phyloP scores from a whole-genome alignment of 2,329 filamentous ascomycete genomes.

The Polytolypa hystricis region DNA sequence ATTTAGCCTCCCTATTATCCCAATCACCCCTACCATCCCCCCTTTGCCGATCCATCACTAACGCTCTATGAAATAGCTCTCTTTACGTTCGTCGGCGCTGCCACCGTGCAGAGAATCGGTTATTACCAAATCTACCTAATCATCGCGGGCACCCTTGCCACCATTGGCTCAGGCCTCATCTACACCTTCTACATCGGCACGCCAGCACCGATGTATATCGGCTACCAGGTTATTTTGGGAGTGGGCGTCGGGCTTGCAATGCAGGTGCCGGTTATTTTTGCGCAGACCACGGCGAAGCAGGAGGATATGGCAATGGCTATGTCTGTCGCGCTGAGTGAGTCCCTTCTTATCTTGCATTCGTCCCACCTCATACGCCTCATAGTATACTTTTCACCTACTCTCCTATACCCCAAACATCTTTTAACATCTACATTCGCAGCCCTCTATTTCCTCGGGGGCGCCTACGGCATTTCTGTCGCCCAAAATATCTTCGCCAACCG shows the following conservation, averaged over 20 bases:
- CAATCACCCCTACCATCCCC: too few relatives aligned
- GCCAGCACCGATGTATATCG: conserved; percentile 13
- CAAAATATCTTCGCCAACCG: conserved; percentile 14
- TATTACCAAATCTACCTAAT: conserved; percentile 10
- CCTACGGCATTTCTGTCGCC: conserved; percentile 14
- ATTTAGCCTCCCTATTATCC: too few relatives aligned
- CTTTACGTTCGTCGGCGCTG: conserved; percentile 12
- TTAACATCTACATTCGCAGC: conserved; percentile 8
- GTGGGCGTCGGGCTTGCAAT: conserved; percentile 17
- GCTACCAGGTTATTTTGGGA: conserved; percentile 16
- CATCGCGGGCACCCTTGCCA: conserved; percentile 6
- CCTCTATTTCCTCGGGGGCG: conserved; percentile 12
- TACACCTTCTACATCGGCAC: conserved; percentile 9
- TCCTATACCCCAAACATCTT: too few relatives aligned
- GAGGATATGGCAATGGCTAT: conserved; percentile 16
- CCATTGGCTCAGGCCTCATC: conserved; percentile 8
- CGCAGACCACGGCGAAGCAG: conserved; percentile 13
- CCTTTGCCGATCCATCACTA: too few relatives aligned
- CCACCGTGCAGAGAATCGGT: conserved; percentile 10
- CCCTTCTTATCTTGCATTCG: conserved; percentile 1
- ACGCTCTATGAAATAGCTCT: too few relatives aligned
- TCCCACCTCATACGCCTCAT: background rate
- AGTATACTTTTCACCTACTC: too few relatives aligned
- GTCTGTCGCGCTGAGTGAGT: conserved; percentile 16
- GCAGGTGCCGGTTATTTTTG: conserved; percentile 16